Evolutionary conservation across 2,329 filamentous ascomycete genomes (phyloP).

Genomic region (Lasiodiplodia citricola): DNA sequence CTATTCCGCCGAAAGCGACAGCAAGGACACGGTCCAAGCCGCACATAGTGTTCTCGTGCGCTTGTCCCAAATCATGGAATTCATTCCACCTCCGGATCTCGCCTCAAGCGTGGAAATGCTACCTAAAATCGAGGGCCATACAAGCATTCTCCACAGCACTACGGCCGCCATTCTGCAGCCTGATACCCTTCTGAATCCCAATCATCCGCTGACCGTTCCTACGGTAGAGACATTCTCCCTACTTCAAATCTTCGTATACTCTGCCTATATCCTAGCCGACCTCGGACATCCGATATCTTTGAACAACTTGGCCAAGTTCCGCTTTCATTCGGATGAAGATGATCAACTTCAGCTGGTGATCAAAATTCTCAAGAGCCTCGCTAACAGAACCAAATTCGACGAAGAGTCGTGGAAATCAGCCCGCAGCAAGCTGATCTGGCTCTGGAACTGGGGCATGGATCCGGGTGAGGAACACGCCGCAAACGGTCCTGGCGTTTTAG

Average conservation of each 20-base stretch:
- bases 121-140: slow-evolving; percentile 48
- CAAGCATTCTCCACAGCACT: slow-evolving; percentile 39
- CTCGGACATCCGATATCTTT: slow-evolving; percentile 50
- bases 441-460: slow-evolving; percentile 72
- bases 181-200: slow-evolving; percentile 58
- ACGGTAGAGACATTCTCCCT: slow-evolving; percentile 61
- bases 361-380: slow-evolving; percentile 63
- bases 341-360: slow-evolving; percentile 68
- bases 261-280: slow-evolving; percentile 50
- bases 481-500: slow-evolving; percentile 57
- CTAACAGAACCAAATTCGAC: slow-evolving; percentile 63
- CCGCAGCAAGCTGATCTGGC: slow-evolving; percentile 72
- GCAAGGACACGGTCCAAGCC: slow-evolving; percentile 62
- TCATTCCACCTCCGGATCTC: slow-evolving; percentile 60
- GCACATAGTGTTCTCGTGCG: slow-evolving; percentile 66
- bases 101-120: slow-evolving; percentile 48
- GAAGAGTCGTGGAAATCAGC: slow-evolving; percentile 63
- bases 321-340: slow-evolving; percentile 65
- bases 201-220: slow-evolving; percentile 70
- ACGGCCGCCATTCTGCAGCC: slow-evolving; percentile 45
- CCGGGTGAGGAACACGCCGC: slow-evolving; percentile 42
- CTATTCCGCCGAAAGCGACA: slow-evolving; percentile 68
- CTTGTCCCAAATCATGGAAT: slow-evolving; percentile 64
- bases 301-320: slow-evolving; percentile 60
- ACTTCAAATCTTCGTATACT: slow-evolving; percentile 65